A percentile compares a stretch with the other conserved stretches of the same genome.
These are phyloP conservation scores for Lachancea waltii DNA, from an alignment of 805 yeast genomes.

Conservation along the genomic window DNA sequence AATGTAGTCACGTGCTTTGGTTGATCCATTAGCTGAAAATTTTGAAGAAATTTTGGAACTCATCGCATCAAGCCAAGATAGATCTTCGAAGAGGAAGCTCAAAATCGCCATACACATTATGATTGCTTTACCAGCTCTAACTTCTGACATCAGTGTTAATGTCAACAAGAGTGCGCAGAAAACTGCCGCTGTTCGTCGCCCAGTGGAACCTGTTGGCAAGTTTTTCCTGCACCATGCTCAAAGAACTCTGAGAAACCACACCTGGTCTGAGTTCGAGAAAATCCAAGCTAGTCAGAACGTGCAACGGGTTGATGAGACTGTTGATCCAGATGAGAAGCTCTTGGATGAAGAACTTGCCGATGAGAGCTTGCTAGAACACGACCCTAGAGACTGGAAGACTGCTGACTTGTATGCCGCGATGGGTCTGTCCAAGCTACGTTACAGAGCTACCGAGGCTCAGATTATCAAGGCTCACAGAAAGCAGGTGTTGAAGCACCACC, in stretches of 20 bases:
- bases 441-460: constrained; percentile 86
- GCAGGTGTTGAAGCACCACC: constrained; percentile 94
- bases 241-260: constrained; percentile 91
- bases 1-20: background rate
- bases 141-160: constrained; percentile 47
- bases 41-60: constrained; percentile 1
- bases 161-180: constrained; percentile 46
- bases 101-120: constrained; percentile 6
- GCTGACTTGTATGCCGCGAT: constrained; percentile 95
- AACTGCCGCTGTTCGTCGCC: constrained; percentile 63
- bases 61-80: background rate
- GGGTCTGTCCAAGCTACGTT: constrained; percentile 87
- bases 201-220: constrained; percentile 95
- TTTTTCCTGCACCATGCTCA: constrained; percentile 94
- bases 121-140: constrained; percentile 43
- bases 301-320: constrained; percentile 55
- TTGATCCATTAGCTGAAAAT: background rate
- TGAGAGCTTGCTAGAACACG: constrained; percentile 74
- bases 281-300: constrained; percentile 88
- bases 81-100: background rate
- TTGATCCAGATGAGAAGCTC: constrained; percentile 51
- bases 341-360: constrained; percentile 56
- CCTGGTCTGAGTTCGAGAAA: constrained; percentile 96
- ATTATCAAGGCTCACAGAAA: constrained; percentile 95
- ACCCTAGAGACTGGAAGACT: constrained; percentile 97